These are phyloP conservation scores for Botrytis elliptica DNA, from an alignment of 2,329 filamentous ascomycete species.

Conservation along the genomic window DNA sequence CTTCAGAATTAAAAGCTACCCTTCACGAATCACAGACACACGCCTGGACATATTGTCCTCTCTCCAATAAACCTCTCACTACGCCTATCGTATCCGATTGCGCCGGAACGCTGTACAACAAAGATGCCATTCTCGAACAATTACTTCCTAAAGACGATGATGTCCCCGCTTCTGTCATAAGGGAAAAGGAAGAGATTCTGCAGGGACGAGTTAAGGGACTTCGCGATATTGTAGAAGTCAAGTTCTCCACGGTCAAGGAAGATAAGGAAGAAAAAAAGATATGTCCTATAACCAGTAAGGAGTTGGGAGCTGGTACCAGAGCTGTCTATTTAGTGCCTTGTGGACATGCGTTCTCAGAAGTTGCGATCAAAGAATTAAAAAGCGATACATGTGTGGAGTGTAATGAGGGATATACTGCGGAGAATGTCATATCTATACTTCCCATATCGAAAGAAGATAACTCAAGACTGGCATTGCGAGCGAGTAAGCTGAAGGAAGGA, in stretches of 20 bases:
- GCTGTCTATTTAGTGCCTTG: conserved; percentile 91
- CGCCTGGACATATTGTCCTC: conserved; percentile 80
- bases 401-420: conserved; percentile 66
- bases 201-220: conserved; percentile 70
- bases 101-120: conserved; percentile 86
- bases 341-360: conserved; percentile 89
- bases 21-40: conserved; percentile 82
- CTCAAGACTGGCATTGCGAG: conserved; percentile 61
- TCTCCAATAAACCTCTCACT: conserved; percentile 73
- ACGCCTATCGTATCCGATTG: conserved; percentile 76
- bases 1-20: conserved; percentile 84
- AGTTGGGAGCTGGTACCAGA: conserved; percentile 74
- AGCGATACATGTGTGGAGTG: conserved; percentile 69
- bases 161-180: conserved; percentile 42
- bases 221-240: conserved; percentile 83
- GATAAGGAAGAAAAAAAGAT: conserved; percentile 61
- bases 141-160: conserved; percentile 56
- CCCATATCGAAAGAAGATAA: conserved; percentile 70
- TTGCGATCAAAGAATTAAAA: conserved; percentile 77
- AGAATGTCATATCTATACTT: conserved; percentile 81
- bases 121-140: conserved; percentile 78
- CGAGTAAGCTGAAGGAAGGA: conserved; percentile 65
- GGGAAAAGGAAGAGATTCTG: conserved; percentile 61
- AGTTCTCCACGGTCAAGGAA: conserved; percentile 57
- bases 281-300: conserved; percentile 85